Evolutionary conservation across 208 protist species (phyloP), one percentile per base, ranked within the genome.

Genomic region (Phytomonas francai): DNA sequence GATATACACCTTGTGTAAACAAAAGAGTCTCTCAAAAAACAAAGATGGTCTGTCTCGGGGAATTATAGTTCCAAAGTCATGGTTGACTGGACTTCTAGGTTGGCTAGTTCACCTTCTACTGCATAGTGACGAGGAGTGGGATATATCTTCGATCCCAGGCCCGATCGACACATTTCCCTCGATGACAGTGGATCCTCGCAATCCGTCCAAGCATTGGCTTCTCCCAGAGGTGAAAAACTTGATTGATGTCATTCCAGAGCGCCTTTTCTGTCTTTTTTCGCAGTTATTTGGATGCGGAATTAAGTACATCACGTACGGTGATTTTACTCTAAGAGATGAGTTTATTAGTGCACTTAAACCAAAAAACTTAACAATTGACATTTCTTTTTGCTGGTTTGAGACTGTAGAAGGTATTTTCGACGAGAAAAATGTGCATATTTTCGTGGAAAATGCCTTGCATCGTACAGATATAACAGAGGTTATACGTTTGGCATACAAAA

Each of bases 171-270:
- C 81, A 19, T 87, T 85, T 54, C 63, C 61, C 29, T 73, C 81
- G 39, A 68, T 89, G 16, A 66, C 70, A 14, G 66, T 88, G 0
- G 67, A 78, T 1, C 56, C 64, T 22, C 74, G 74, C 42, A 57
- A 75, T 59, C 77, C 83, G 27, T 66, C 68, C 4, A 74, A 74
- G 25, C 83, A 88, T 66, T 84, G 78, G 78, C 68, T 87, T 45
- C 54, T 74, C 5, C 36, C 62, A 0, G 71, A 78, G 60, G 56
- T 65, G 0, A 62, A 58, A 14, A 60, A 34, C 34, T 77, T 70
- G 9, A 70, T 74, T 49, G 83, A 93, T 64, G 80, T 91, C 27
- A 75, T 94, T 34, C 85, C 88, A 19, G 83, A 89, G 63, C 73
- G 78, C 36, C 68, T 94, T 9, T 94, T 87, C 68, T 73, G 89